These are phyloP conservation scores for Aspergillus sclerotioniger DNA, from an alignment of 495 filamentous ascomycete species.

Conservation along the genomic window DNA sequence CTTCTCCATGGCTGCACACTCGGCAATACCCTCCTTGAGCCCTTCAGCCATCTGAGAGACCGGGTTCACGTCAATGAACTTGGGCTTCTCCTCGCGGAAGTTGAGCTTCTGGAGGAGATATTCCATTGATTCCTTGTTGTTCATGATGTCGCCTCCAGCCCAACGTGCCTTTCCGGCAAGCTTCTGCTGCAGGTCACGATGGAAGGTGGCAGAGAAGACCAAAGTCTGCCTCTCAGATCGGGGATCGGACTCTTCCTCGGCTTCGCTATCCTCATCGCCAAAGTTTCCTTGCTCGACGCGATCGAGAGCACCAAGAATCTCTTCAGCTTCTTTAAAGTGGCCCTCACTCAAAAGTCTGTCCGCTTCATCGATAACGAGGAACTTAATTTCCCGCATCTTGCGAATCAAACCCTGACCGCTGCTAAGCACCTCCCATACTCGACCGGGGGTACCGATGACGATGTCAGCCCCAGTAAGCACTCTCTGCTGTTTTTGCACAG, in stretches of 20 bases:
- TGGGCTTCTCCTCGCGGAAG: slow-evolving; percentile 78
- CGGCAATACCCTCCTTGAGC: slow-evolving; percentile 85
- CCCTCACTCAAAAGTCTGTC: slow-evolving; percentile 90
- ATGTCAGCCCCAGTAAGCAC: slow-evolving; percentile 75
- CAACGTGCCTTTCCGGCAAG: slow-evolving; percentile 69
- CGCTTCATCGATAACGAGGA: slow-evolving; percentile 91
- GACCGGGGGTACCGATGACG: slow-evolving; percentile 85
- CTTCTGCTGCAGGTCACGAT: slow-evolving; percentile 85
- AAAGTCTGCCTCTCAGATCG: slow-evolving; percentile 70
- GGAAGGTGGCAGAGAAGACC: slow-evolving; percentile 95
- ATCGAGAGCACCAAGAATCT: slow-evolving; percentile 77
- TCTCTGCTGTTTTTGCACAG: slow-evolving; percentile 88
- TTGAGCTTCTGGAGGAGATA: slow-evolving; percentile 88
- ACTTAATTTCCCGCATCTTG: slow-evolving; percentile 68
- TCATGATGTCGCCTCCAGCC: slow-evolving; percentile 56
- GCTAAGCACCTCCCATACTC: slow-evolving; percentile 91
- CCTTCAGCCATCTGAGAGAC: slow-evolving; percentile 78
- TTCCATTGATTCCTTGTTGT: slow-evolving; percentile 78
- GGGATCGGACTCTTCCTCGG: slow-evolving; percentile 19
- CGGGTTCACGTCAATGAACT: slow-evolving; percentile 90
- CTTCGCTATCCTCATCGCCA: slow-evolving; percentile 38
- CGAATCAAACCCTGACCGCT: slow-evolving; percentile 56
- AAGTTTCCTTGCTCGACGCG: slow-evolving; percentile 41
- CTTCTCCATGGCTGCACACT: slow-evolving; percentile 92
- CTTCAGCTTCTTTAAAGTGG: slow-evolving; percentile 88